Evolutionary conservation across 225 moss, liverwort and hornwort species (phyloP).

Genomic region (Sphagnum contortum): DNA sequence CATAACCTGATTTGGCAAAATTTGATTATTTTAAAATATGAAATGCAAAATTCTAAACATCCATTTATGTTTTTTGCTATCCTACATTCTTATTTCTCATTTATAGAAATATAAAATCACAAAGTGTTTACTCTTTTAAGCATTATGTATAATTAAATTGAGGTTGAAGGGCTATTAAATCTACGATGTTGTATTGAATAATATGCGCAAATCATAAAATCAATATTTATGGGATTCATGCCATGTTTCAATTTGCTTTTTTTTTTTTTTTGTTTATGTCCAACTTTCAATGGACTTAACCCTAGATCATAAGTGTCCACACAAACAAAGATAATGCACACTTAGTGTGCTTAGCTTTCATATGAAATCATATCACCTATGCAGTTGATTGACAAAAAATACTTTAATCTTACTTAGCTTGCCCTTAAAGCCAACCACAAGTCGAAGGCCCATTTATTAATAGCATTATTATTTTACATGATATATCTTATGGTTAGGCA

Average conservation of each 20-base stretch:
- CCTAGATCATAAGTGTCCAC: slow-evolving; percentile 1
- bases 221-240: not conserved
- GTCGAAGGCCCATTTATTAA: too few species aligned
- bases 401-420: too few species aligned
- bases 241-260: slow-evolving; percentile 8
- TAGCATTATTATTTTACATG: too few species aligned
- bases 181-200: slow-evolving; percentile 15
- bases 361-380: slow-evolving; percentile 5
- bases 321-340: slow-evolving; percentile 4
- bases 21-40: too few species aligned
- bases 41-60: too few species aligned
- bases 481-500: too few species aligned
- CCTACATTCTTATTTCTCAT: not conserved
- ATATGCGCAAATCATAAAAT: slow-evolving; percentile 8
- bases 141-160: slow-evolving; percentile 10
- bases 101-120: slow-evolving; percentile 8
- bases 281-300: not conserved
- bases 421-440: too few species aligned
- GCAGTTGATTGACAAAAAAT: slow-evolving; percentile 1
- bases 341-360: slow-evolving; percentile 8
- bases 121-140: slow-evolving; percentile 7
- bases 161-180: slow-evolving; percentile 15
- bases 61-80: too few species aligned
- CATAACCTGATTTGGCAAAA: too few species aligned
- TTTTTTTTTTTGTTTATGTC: not conserved